These are phyloP conservation scores for Lupinus albus DNA, from an alignment of 306 rosid genomes.

Conservation along the genomic window DNA sequence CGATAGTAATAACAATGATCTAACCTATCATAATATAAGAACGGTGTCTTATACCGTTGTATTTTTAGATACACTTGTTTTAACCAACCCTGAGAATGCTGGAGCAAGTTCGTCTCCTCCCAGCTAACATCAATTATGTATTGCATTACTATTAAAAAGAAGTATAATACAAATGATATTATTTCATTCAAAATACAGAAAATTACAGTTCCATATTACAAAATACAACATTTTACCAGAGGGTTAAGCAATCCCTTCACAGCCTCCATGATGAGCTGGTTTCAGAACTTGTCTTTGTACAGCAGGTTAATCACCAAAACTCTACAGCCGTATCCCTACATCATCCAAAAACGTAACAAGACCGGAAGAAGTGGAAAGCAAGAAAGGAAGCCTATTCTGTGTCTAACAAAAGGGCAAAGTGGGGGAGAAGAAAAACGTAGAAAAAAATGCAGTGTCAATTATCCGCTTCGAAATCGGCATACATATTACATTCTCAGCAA, in stretches of 20 bases:
- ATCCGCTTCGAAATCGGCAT: slow-evolving; percentile 42
- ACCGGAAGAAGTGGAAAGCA: slow-evolving; percentile 23
- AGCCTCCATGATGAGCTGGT: slow-evolving; percentile 29
- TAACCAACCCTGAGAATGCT: neutral
- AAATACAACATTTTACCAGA: slow-evolving; percentile 39
- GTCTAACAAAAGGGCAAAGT: slow-evolving; percentile 33
- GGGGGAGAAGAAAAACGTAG: neutral
- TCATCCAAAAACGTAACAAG: slow-evolving; percentile 44
- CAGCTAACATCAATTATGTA: neutral
- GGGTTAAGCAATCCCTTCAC: slow-evolving; percentile 39
- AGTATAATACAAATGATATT: slow-evolving; percentile 15
- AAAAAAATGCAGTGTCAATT: neutral
- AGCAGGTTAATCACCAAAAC: slow-evolving; percentile 35
- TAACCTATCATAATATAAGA: neutral
- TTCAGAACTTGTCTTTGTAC: slow-evolving; percentile 48
- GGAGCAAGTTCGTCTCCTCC: neutral
- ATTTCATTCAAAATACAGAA: slow-evolving; percentile 43
- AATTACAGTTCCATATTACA: slow-evolving; percentile 46
- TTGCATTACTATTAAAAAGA: slow-evolving; percentile 19
- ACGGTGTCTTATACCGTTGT: neutral
- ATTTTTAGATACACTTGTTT: neutral
- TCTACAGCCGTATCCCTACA: slow-evolving; percentile 38
- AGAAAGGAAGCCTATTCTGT: slow-evolving; percentile 37
- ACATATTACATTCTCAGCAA: slow-evolving; percentile 39
- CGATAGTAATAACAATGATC: too few species aligned